phyloP scores from a whole-genome alignment of 192 early-diverging fungal genomes.

The Podila clonocystis region DNA sequence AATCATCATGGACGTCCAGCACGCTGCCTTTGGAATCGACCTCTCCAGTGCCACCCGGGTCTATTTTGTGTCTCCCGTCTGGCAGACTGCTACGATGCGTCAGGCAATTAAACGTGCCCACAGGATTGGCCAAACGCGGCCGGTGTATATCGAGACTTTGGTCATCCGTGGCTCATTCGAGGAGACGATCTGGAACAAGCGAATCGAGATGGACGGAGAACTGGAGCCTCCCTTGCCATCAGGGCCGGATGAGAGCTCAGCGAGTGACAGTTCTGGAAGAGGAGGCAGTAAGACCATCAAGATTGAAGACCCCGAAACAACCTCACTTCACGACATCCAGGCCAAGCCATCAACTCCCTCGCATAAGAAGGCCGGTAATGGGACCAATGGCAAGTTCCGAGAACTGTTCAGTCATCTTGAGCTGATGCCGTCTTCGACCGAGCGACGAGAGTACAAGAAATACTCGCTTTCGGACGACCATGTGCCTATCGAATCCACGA shows the following conservation, averaged over 20 bases:
- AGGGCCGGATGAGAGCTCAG: too few relatives aligned
- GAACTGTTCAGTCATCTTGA: slow-evolving; percentile 12
- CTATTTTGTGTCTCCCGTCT: slow-evolving; percentile 78
- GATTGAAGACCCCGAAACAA: too few relatives aligned
- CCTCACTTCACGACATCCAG: not conserved
- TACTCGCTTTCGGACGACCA: not conserved
- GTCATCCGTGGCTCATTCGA: slow-evolving; percentile 65
- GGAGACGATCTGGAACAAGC: slow-evolving; percentile 50
- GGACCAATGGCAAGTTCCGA: slow-evolving; percentile 17
- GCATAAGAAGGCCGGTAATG: not conserved
- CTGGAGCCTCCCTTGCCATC: too few relatives aligned
- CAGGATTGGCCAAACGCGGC: slow-evolving; percentile 73
- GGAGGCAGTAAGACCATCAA: too few relatives aligned
- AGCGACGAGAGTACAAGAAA: not conserved
- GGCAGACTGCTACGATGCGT: slow-evolving; percentile 74
- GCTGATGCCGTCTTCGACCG: slow-evolving; percentile 4
- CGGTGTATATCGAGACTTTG: slow-evolving; percentile 69
- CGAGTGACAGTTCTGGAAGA: not conserved
- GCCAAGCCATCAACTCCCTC: not conserved
- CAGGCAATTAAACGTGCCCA: slow-evolving; percentile 91
- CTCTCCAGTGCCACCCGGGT: slow-evolving; percentile 77
- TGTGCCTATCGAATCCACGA: not conserved
- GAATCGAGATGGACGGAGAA: too few relatives aligned
- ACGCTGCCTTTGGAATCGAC: slow-evolving; percentile 81
- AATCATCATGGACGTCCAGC: slow-evolving; percentile 62